Percentiles rank a stretch among this genome's conserved stretches.
These are phyloP conservation scores for Penicillium paradoxum DNA, from an alignment of 495 filamentous ascomycete genomes.

Conservation along the genomic window DNA sequence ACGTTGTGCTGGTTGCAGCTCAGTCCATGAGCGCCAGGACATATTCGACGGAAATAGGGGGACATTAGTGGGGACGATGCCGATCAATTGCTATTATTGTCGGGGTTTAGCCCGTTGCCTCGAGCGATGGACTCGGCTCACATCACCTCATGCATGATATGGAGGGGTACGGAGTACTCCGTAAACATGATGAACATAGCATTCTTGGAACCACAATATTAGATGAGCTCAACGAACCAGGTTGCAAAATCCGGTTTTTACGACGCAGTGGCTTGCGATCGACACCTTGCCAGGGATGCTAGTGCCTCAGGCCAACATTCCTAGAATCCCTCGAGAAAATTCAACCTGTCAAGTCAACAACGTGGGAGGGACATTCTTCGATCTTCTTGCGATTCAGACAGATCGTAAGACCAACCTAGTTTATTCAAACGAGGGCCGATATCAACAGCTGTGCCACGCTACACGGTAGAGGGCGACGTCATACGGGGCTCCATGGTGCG, in stretches of 20 bases:
- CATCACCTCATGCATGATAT: background rate
- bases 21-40: background rate
- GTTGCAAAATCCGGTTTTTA: conserved; percentile 3
- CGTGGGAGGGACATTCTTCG: conserved; percentile 11
- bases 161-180: too few relatives aligned
- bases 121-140: background rate
- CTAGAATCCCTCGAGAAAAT: conserved; percentile 10
- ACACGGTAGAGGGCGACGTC: conserved; percentile 22
- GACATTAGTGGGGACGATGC: background rate
- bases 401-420: too few relatives aligned
- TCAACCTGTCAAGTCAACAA: conserved; percentile 1
- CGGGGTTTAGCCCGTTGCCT: background rate
- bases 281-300: background rate
- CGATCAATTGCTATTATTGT: background rate
- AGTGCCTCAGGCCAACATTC: conserved; percentile 19
- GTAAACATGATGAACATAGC: background rate
- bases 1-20: too few relatives aligned
- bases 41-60: background rate
- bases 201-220: background rate
- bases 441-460: conserved; percentile 6
- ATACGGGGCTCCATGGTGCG: conserved; percentile 14
- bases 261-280: background rate
- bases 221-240: background rate
- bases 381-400: background rate
- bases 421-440: background rate